Conservation (phyloP, 768 basidiomycete species). For the Trametes punicea region DNA sequence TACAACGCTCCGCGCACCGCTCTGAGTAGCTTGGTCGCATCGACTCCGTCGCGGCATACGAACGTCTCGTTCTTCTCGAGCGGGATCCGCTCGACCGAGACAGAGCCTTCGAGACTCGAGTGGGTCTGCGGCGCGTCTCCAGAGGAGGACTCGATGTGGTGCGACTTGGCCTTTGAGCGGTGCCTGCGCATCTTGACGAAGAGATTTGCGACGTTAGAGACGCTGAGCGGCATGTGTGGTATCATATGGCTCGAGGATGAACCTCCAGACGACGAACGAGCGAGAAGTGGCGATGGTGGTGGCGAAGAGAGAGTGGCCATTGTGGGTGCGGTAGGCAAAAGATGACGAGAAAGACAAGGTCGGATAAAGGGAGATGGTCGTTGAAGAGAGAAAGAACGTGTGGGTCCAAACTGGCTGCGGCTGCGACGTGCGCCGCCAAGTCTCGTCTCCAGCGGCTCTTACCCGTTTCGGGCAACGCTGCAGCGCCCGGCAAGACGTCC, state of each 20-base stretch:
- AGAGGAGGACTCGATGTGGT: slow-evolving; percentile 36
- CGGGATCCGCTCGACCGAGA: slow-evolving; percentile 32
- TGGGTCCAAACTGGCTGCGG: background rate
- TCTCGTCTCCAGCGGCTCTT: too few relatives aligned
- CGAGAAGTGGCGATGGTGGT: slow-evolving; percentile 27
- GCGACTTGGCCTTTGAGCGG: slow-evolving; percentile 20
- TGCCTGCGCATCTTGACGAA: slow-evolving; percentile 51
- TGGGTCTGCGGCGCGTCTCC: slow-evolving; percentile 38
- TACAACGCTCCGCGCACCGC: slow-evolving; percentile 50
- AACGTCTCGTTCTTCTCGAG: slow-evolving; percentile 43
- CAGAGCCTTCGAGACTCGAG: slow-evolving; percentile 29
- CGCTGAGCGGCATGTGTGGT: slow-evolving; percentile 22
- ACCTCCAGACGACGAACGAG: slow-evolving; percentile 14
- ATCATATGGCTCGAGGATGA: slow-evolving; percentile 12
- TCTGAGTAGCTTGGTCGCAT: slow-evolving; percentile 53
- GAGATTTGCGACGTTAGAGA: slow-evolving; percentile 45
- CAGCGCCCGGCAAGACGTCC: too few relatives aligned
- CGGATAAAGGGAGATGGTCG: slow-evolving; percentile 3
- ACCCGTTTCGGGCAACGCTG: too few relatives aligned
- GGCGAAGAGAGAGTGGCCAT: slow-evolving; percentile 25
- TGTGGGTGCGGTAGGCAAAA: background rate
- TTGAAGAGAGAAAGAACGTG: background rate
- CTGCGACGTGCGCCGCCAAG: background rate
- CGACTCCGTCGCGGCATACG: slow-evolving; percentile 61
- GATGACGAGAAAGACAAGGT: background rate